Percentiles rank a stretch among this genome's conserved stretches.
These are phyloP conservation scores for Botrytis galanthina DNA, from an alignment of 2,329 filamentous ascomycete species.

Conservation along the genomic window DNA sequence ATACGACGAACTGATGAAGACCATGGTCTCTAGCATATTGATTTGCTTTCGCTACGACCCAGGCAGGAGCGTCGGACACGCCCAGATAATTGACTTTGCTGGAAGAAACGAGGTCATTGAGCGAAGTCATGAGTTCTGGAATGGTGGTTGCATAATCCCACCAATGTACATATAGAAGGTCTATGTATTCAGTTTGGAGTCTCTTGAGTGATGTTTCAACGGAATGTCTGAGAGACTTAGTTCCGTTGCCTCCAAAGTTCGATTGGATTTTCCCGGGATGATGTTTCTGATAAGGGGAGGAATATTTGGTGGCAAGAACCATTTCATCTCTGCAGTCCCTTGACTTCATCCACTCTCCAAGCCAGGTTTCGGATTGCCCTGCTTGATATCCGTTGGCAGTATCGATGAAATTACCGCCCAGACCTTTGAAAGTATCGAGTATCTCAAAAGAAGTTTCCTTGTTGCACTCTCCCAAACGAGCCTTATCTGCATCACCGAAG, in stretches of 20 bases:
- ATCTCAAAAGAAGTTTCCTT: conserved; percentile 56
- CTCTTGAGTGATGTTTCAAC: conserved; percentile 57
- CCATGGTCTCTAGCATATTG: conserved; percentile 49
- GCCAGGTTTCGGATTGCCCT: conserved; percentile 54
- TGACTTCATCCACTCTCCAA: conserved; percentile 56
- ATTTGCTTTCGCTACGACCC: conserved; percentile 49
- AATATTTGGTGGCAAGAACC: conserved; percentile 57
- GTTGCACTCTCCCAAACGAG: conserved; percentile 50
- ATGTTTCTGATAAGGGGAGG: background rate
- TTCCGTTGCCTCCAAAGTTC: background rate
- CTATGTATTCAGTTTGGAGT: conserved; percentile 55
- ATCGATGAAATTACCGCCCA: conserved; percentile 67
- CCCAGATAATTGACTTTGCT: conserved; percentile 58
- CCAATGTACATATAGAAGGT: conserved; percentile 58
- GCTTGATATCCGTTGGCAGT: conserved; percentile 57
- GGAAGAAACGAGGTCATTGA: conserved; percentile 55
- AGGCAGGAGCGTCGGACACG: conserved; percentile 46
- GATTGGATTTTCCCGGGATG: background rate
- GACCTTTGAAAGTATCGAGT: conserved; percentile 52
- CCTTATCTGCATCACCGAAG: conserved; percentile 55
- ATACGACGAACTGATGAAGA: conserved; percentile 54
- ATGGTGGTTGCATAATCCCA: conserved; percentile 49
- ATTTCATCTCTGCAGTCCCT: conserved; percentile 51
- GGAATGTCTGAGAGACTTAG: conserved; percentile 29
- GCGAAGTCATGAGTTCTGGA: conserved; percentile 58